Percentiles rank a stretch among this genome's conserved stretches.
phyloP scores from a whole-genome alignment of 1,284 basidiomycete species.

The Fomes fomentarius region DNA sequence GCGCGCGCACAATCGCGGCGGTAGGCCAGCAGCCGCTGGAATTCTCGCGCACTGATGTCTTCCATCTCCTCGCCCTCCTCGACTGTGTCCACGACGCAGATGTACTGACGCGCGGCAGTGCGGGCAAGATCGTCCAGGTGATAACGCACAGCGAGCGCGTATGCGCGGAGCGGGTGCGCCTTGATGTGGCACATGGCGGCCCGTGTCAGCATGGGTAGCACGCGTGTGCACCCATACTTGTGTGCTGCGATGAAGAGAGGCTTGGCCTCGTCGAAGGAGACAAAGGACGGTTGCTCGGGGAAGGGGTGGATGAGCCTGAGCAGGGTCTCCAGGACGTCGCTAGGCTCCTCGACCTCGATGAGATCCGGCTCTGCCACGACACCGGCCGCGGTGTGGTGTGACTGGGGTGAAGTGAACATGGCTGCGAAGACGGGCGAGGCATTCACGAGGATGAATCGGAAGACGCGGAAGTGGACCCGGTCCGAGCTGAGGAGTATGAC shows the following conservation, averaged over 20 bases:
- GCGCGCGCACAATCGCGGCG: too few species aligned
- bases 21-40: too few species aligned
- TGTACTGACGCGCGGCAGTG: neutral
- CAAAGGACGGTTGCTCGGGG: neutral
- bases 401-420: conserved; percentile 20
- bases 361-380: too few species aligned
- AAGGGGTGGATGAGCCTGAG: neutral
- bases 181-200: neutral
- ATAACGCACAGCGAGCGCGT: neutral
- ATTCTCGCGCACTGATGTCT: too few species aligned
- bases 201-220: neutral
- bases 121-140: neutral
- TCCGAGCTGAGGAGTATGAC: conserved; percentile 19
- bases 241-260: neutral
- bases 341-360: neutral
- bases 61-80: too few species aligned
- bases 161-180: neutral
- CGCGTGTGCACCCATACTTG: neutral
- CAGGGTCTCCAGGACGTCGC: neutral
- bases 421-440: conserved; percentile 40
- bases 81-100: neutral
- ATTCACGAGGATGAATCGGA: conserved; percentile 26
- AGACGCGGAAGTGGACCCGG: conserved; percentile 19
- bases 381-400: neutral
- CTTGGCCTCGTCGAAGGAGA: neutral